A percentile compares a stretch with the other conserved stretches of the same genome.
These are phyloP conservation scores for Xylariales sp. DNA, from an alignment of 2,329 filamentous ascomycete genomes.

Conservation along the genomic window DNA sequence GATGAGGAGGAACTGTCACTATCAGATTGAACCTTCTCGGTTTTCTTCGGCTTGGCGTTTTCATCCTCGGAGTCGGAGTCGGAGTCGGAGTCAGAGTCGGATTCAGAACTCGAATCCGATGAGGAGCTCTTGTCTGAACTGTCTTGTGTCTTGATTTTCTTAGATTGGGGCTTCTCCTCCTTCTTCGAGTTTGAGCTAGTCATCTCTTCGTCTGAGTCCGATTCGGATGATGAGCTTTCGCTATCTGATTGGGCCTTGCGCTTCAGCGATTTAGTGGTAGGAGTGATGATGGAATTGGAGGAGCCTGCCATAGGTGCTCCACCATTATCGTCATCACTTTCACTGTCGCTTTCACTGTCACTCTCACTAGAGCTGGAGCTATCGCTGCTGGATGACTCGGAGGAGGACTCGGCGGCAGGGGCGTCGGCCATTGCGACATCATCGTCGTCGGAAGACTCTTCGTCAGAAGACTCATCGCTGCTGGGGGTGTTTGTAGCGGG, in stretches of 20 bases:
- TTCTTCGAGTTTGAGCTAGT: constrained; percentile 54
- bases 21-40: constrained; percentile 49
- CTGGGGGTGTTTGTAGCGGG: constrained; percentile 15
- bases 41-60: constrained; percentile 38
- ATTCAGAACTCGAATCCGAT: constrained; percentile 50
- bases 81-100: constrained; percentile 48
- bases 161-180: constrained; percentile 56
- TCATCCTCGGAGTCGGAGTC: constrained; percentile 48
- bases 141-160: constrained; percentile 59
- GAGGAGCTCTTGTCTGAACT: constrained; percentile 53
- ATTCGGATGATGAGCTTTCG: constrained; percentile 53
- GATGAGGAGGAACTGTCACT: constrained; percentile 52
- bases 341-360: constrained; percentile 51
- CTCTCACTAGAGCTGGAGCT: constrained; percentile 51
- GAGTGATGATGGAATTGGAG: constrained; percentile 42
- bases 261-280: constrained; percentile 58
- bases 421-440: constrained; percentile 63
- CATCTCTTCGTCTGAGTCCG: constrained; percentile 53
- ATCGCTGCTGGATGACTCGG: constrained; percentile 48
- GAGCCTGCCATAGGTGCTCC: constrained; percentile 38
- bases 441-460: constrained; percentile 50
- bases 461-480: constrained; percentile 49
- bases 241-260: constrained; percentile 62
- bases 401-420: constrained; percentile 47
- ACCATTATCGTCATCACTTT: constrained; percentile 52